Evolutionary conservation across 2,329 filamentous ascomycete genomes (phyloP).

Genomic region (Ramularia endophylla): DNA sequence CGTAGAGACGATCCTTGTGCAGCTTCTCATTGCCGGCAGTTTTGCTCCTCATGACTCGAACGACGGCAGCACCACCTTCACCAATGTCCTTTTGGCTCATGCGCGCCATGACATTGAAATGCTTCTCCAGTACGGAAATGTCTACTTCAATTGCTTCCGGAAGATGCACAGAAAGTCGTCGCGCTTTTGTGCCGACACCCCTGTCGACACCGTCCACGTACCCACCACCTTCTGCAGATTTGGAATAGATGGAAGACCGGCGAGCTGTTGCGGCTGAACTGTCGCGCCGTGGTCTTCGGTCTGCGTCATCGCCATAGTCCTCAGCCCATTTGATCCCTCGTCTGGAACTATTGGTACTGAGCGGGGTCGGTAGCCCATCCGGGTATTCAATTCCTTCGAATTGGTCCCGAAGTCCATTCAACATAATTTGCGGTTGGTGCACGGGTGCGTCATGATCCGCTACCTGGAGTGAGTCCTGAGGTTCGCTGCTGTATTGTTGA

Average conservation of each 20-base stretch:
- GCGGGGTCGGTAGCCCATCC: constrained; percentile 14
- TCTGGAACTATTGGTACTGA: constrained; percentile 15
- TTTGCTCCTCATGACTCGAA: constrained; percentile 72
- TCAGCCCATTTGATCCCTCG: constrained; percentile 20
- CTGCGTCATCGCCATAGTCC: constrained; percentile 6
- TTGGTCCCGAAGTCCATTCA: constrained; percentile 10
- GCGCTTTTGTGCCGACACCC: constrained; percentile 32
- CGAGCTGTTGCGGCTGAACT: constrained; percentile 25
- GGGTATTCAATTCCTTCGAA: constrained; percentile 11
- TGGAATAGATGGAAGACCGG: constrained; percentile 28
- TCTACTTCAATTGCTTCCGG: constrained; percentile 28
- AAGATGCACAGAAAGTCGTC: constrained; percentile 27
- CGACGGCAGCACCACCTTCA: constrained; percentile 75
- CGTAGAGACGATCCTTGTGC: constrained; percentile 56
- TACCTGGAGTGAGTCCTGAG: not conserved
- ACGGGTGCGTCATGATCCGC: not conserved
- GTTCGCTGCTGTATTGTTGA: not conserved
- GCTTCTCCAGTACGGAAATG: constrained; percentile 39
- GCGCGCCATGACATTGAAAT: constrained; percentile 59
- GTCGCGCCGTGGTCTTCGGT: constrained; percentile 17
- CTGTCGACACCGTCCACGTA: constrained; percentile 26
- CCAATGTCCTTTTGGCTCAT: constrained; percentile 70
- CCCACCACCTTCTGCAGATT: constrained; percentile 22
- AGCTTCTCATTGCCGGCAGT: constrained; percentile 43
- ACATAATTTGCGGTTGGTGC: constrained; percentile 1